These are phyloP conservation scores for Cutaneotrichosporon cyanovorans DNA, from an alignment of 1,284 basidiomycete species.

Conservation along the genomic window DNA sequence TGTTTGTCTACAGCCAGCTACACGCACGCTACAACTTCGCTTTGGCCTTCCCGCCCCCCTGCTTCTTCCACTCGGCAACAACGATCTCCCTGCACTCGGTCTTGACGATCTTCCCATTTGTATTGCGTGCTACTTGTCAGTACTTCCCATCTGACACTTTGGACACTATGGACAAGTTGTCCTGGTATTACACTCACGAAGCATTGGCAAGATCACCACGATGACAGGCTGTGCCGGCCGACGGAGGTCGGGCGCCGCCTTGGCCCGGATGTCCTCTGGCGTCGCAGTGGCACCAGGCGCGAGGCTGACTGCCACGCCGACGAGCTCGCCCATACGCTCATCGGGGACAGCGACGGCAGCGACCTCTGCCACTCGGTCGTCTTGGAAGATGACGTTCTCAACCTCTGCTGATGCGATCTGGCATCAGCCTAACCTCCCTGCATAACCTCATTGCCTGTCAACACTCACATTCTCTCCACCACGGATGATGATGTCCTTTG, in stretches of 20 bases:
- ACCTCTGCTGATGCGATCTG: constrained; percentile 31
- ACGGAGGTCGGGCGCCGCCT: constrained; percentile 8
- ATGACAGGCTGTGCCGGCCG: constrained; percentile 15
- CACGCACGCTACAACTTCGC: constrained; percentile 12
- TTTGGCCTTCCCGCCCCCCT: constrained; percentile 5
- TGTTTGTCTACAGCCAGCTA: too few species aligned
- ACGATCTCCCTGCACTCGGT: constrained; percentile 11
- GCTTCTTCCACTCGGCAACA: constrained; percentile 9
- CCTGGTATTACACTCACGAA: constrained; percentile 26
- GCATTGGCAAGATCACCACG: constrained; percentile 13
- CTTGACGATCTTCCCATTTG: constrained; percentile 16
- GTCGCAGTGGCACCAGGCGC: constrained; percentile 11
- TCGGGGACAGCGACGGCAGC: constrained; percentile 36
- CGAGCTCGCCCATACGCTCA: constrained; percentile 32
- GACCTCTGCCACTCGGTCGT: constrained; percentile 30
- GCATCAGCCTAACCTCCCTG: neutral
- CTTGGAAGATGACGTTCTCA: constrained; percentile 35
- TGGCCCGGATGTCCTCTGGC: constrained; percentile 3
- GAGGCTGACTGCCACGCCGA: constrained; percentile 33
- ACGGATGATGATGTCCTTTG: constrained; percentile 40
- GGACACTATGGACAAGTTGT: too few species aligned
- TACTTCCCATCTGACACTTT: too few species aligned
- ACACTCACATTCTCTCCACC: constrained; percentile 36
- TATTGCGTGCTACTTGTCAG: constrained; percentile 14
- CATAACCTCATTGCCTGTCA: neutral